Evolutionary conservation across 768 basidiomycete genomes (phyloP), one percentile per base, ranked within the genome.

Genomic region (Kondoa malvinella): DNA sequence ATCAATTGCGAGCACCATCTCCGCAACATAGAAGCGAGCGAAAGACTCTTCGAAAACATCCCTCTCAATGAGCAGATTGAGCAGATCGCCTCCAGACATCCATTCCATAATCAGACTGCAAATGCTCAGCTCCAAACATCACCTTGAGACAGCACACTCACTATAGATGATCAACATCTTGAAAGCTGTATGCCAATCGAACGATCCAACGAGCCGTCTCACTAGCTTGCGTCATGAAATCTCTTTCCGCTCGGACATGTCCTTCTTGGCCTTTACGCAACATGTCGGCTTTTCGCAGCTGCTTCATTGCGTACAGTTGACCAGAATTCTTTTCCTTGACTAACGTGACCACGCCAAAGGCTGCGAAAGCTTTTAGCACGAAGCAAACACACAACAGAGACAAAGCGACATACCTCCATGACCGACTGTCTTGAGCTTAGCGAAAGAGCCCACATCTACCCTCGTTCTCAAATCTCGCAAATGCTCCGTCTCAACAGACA

Each of bases 31-130:
- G 81, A 95, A 95, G 71, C 87, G 83, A 68, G 88, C 86, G 77
- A 92, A 91, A 74, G 86, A 83, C 81, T 92, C 90, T 70, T 89
- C 87, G 74, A 92, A 91, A 67, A 89, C 83, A 76, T 91, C 89
- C 69, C 86, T 80, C 78, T 95, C 89, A 73, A 96, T 94, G 76
- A 96, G 82, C 73, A 96, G 84, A 78, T 95, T 95, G 66, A 99
- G 84, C 73, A 96, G 85, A 80, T 96, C 92, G 67, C 92, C 90
- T 67, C 92, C 91, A 70, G 91, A 90, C 89, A 94, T 94, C 78
- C 86, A 95, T 76, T 94, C 88, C 59, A 56, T 63, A 12, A 32
- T 65, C 25, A n/a, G 64, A 4, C 8, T 14, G 25, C 21, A 58
- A 30, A 65, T 16, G 50, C 27, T 14, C 14, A 29, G 30, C 25